phyloP scores from a whole-genome alignment of 768 basidiomycete genomes.

The Mrakia gelida region DNA sequence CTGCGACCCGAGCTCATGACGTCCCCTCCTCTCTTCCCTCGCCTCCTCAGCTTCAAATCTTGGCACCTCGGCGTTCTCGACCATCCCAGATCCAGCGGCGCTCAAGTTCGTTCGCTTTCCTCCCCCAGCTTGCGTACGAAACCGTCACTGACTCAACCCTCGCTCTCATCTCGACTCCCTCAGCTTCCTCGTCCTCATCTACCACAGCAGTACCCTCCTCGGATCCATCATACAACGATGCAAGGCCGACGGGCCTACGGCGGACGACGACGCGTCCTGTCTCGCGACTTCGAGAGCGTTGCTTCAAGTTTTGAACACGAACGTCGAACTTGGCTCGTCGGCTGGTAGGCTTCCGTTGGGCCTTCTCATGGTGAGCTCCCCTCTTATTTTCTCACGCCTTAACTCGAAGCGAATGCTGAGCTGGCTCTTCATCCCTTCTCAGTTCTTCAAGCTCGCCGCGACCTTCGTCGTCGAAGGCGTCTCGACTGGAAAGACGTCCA shows the following conservation, averaged over 20 bases:
- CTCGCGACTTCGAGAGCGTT: neutral
- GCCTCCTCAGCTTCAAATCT: neutral
- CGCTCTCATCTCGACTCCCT: neutral
- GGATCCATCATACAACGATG: neutral
- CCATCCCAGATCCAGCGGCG: neutral
- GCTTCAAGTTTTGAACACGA: neutral
- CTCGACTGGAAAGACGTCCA: neutral
- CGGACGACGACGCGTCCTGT: neutral
- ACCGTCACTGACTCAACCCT: neutral
- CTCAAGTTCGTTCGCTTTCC: neutral
- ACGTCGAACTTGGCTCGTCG: neutral
- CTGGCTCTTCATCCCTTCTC: neutral
- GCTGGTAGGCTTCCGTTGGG: neutral
- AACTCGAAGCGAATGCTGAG: neutral
- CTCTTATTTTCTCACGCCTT: neutral
- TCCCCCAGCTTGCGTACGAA: neutral
- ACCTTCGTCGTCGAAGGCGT: neutral
- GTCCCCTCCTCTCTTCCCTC: neutral
- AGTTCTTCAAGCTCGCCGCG: neutral
- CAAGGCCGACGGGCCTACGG: neutral
- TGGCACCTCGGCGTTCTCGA: neutral
- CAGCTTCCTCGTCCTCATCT: slow-evolving; percentile 6
- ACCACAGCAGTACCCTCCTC: neutral
- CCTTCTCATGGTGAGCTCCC: neutral
- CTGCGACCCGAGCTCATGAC: neutral